These are phyloP conservation scores for Nannizziopsis barbatae DNA, from an alignment of 2,329 filamentous ascomycete species.

Conservation along the genomic window DNA sequence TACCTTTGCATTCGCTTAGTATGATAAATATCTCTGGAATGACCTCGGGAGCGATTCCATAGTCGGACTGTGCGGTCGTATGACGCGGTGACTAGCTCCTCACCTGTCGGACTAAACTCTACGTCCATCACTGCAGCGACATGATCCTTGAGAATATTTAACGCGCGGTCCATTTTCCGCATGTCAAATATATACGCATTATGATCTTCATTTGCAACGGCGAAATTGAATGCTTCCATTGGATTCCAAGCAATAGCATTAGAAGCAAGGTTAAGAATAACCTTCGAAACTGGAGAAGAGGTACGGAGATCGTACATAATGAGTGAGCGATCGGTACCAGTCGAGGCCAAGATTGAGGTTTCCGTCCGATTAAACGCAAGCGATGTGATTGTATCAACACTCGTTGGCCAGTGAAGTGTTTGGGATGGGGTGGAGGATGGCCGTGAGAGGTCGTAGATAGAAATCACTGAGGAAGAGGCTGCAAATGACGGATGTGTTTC, in stretches of 20 bases:
- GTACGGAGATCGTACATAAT: slow-evolving; percentile 90
- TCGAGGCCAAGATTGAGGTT: slow-evolving; percentile 77
- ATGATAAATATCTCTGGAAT: slow-evolving; percentile 88
- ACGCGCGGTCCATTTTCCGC: slow-evolving; percentile 72
- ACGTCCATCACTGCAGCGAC: slow-evolving; percentile 92
- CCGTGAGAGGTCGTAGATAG: slow-evolving; percentile 76
- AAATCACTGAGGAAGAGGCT: slow-evolving; percentile 61
- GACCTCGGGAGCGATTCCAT: slow-evolving; percentile 68
- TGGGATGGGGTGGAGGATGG: slow-evolving; percentile 68
- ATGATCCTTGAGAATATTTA: slow-evolving; percentile 84
- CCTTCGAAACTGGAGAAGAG: slow-evolving; percentile 67
- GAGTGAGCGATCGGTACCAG: slow-evolving; percentile 72
- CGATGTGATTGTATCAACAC: slow-evolving; percentile 78
- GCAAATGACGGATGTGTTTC: slow-evolving; percentile 69
- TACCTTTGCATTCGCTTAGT: slow-evolving; percentile 87
- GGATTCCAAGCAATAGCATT: slow-evolving; percentile 89
- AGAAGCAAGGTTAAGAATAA: slow-evolving; percentile 67
- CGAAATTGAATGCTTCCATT: slow-evolving; percentile 93
- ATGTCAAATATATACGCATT: slow-evolving; percentile 91
- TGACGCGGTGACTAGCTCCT: slow-evolving; percentile 81
- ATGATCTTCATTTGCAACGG: slow-evolving; percentile 87
- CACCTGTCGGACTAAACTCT: slow-evolving; percentile 86
- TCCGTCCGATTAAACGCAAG: slow-evolving; percentile 89
- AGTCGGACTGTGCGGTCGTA: slow-evolving; percentile 81
- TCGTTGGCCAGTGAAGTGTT: slow-evolving; percentile 74